Conservation (phyloP, 768 basidiomycete genomes). For the Pluteus cervinus region DNA sequence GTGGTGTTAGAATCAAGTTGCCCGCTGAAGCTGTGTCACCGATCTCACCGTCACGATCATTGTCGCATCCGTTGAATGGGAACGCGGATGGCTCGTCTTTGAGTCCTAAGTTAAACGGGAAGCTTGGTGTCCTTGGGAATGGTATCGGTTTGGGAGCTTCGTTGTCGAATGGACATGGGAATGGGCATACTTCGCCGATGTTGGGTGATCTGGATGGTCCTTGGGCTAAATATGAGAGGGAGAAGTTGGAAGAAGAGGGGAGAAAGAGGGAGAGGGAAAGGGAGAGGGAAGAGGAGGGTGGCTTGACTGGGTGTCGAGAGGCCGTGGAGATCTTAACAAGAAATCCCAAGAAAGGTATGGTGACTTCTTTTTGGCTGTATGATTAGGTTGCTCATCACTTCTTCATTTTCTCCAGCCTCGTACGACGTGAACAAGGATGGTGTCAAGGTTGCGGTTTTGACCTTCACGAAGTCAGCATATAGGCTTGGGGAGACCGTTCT, state of each 20-base stretch:
- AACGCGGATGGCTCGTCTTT: too few relatives aligned
- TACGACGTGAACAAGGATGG: constrained; percentile 96
- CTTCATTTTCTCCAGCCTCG: constrained; percentile 51
- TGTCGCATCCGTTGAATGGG: too few relatives aligned
- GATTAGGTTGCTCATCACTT: too few relatives aligned
- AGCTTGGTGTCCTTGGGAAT: constrained; percentile 11
- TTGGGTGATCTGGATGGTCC: constrained; percentile 6
- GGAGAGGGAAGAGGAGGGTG: constrained; percentile 36
- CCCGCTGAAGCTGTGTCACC: too few relatives aligned
- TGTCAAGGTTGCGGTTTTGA: constrained; percentile 81
- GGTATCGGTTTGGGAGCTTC: background rate
- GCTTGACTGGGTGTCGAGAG: constrained; percentile 60
- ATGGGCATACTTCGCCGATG: constrained; percentile 1
- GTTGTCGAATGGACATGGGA: background rate
- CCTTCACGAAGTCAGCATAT: constrained; percentile 88
- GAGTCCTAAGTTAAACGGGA: constrained; percentile 5
- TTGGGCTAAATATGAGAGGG: constrained; percentile 14
- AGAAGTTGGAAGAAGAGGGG: constrained; percentile 19
- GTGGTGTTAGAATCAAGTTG: constrained; percentile 19
- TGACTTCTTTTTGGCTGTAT: constrained; percentile 19
- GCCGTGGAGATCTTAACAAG: constrained; percentile 89
- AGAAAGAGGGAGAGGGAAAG: constrained; percentile 27
- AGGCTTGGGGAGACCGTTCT: constrained; percentile 88
- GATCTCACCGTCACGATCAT: too few relatives aligned
- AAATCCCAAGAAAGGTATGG: constrained; percentile 80